Percentiles rank a stretch among this genome's conserved stretches.
Evolutionary conservation across 2,329 filamentous ascomycete genomes (phyloP).

Genomic region (Microdochium trichocladiopsis): DNA sequence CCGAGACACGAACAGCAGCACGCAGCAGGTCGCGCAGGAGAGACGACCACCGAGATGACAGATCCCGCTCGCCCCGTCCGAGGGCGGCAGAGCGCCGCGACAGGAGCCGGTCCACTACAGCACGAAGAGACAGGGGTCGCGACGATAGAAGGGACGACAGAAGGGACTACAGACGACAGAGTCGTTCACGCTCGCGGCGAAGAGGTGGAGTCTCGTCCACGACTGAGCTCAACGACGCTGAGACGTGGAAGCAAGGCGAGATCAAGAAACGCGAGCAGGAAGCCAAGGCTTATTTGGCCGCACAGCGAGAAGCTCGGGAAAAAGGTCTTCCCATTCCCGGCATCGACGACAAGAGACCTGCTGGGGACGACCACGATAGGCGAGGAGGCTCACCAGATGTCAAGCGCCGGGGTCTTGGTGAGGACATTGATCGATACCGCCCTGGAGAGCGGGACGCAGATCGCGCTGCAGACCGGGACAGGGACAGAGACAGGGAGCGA

Average conservation of each 20-base stretch:
- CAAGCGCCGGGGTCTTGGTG: constrained; percentile 28
- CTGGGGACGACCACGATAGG: constrained; percentile 12
- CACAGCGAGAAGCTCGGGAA: constrained; percentile 51
- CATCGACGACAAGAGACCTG: constrained; percentile 44
- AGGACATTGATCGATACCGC: constrained; percentile 41
- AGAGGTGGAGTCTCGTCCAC: constrained; percentile 31
- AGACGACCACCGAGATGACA: constrained; percentile 18
- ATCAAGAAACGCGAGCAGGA: constrained; percentile 56
- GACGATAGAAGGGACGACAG: constrained; percentile 12
- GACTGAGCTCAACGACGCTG: constrained; percentile 30
- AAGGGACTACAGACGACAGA: constrained; percentile 17
- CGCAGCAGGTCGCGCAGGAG: constrained; percentile 17
- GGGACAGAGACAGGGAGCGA: constrained; percentile 18
- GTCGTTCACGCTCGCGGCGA: constrained; percentile 34
- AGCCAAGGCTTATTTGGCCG: constrained; percentile 57
- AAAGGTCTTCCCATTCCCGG: constrained; percentile 52
- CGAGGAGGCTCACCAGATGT: constrained; percentile 33
- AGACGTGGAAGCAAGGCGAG: constrained; percentile 54
- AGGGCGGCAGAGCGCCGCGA: constrained; percentile 14
- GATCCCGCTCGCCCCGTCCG: constrained; percentile 21
- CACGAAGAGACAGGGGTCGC: constrained; percentile 10
- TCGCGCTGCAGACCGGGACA: constrained; percentile 11
- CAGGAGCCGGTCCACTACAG: constrained; percentile 9
- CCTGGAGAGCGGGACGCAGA: constrained; percentile 31
- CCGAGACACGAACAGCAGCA: constrained; percentile 10